Evolutionary conservation across 2,329 filamentous ascomycete species (phyloP).

Genomic region (Aspergillus proliferans): DNA sequence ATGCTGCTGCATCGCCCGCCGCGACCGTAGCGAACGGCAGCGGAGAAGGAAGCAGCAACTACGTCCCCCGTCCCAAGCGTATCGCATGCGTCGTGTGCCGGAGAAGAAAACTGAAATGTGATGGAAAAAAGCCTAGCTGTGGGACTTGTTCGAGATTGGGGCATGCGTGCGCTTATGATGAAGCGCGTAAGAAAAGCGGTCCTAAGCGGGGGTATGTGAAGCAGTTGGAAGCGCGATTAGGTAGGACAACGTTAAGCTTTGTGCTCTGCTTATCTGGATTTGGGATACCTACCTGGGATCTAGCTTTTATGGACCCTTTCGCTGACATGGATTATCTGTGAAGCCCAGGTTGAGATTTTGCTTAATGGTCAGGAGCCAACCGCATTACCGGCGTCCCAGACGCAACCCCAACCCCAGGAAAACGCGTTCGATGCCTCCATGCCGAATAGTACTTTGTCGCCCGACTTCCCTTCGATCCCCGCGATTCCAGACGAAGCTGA

Average conservation of each 20-base stretch:
- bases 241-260: constrained; percentile 47
- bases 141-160: constrained; percentile 81
- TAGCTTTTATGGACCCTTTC: no score
- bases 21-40: constrained; percentile 37
- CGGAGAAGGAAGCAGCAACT: constrained; percentile 37
- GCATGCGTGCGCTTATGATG: constrained; percentile 84
- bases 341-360: constrained; percentile 88
- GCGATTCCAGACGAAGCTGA: constrained; percentile 13
- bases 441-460: constrained; percentile 25
- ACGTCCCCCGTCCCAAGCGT: constrained; percentile 76
- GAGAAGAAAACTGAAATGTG: constrained; percentile 86
- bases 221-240: constrained; percentile 82
- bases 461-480: constrained; percentile 13
- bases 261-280: neutral
- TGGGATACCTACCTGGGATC: neutral
- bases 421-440: constrained; percentile 16
- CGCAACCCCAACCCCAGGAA: constrained; percentile 23
- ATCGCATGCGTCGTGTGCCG: constrained; percentile 92
- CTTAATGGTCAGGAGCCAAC: constrained; percentile 68
- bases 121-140: constrained; percentile 76
- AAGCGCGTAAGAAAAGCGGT: constrained; percentile 87
- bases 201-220: constrained; percentile 94
- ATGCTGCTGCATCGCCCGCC: constrained; percentile 14
- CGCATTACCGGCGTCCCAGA: constrained; percentile 14
- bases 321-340: constrained; percentile 11